Base-by-base conservation (phyloP, 495 filamentous ascomycete genomes). In the Penicillium egyptiacum region DNA sequence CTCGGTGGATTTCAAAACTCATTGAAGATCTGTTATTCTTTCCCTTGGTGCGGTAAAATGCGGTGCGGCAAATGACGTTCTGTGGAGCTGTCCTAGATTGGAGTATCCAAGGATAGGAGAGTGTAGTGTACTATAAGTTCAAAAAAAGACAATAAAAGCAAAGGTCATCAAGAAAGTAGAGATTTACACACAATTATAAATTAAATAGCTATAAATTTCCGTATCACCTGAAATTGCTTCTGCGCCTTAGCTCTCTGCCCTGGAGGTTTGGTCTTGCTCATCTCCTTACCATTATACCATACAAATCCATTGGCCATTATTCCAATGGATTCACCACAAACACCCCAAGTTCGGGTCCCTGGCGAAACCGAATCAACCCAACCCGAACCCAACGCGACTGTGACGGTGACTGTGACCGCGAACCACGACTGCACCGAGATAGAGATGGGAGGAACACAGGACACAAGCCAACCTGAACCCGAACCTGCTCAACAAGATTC, bases 301-400 rank as follows among this genome's bases (percentile, higher is more conserved):
- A 28, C 26, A 9, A 1, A 37, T 37, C 30, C 22, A 30, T 26
- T 47, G 6, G 3, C 16, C 25, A 5, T n/a, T 33, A 46, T 14
- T 47, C 30, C 10, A 23, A 72, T 74, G 66, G 66, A 70, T 25
- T 47, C 50, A 8, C 67, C 68, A 12, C 57, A 68, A 57, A 47
- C 50, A 4, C 56, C 22, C 22, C 57, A 40, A 31, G 28, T 54
- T 4, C 4, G 30, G 7, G 25, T 26, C 22, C 50, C 35, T 14
- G 53, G 3, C 20, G 51, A 57, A 31, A 54, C 35, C 10, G 59
- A 49, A 48, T 31, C 25, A 22, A 42, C 22, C 7, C 31, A 42
- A 4, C 33, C 16, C 1, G 22, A 48, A 49, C 17, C 50, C 33
- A 55, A 23, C 28, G 33, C 44, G 19, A 49, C 26, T 43, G 22